A percentile compares a stretch with the other conserved stretches of the same genome.
These are phyloP conservation scores for Cercospora sojina DNA, from an alignment of 2,329 filamentous ascomycete genomes.

Conservation along the genomic window DNA sequence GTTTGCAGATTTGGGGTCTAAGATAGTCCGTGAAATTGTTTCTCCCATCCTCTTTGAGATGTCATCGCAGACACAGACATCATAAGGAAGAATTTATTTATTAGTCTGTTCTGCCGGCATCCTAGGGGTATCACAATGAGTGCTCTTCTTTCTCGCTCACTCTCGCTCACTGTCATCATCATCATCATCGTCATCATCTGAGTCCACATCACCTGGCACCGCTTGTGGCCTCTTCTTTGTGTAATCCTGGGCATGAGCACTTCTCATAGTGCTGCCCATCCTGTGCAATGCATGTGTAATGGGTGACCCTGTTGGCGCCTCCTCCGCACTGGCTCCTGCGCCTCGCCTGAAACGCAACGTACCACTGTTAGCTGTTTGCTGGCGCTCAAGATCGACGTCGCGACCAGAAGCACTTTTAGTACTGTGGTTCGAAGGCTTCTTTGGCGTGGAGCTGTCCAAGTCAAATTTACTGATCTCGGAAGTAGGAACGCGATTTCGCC, in stretches of 20 bases:
- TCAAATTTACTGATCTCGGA: constrained; percentile 15
- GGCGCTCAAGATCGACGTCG: constrained; percentile 14
- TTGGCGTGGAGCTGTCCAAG: neutral
- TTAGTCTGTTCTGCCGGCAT: neutral
- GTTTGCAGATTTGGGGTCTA: neutral
- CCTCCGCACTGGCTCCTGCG: constrained; percentile 5
- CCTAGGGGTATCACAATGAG: neutral
- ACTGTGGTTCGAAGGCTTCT: neutral
- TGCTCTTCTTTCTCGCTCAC: neutral
- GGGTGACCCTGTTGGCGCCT: constrained; percentile 16
- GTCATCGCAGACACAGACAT: neutral
- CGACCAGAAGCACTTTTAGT: constrained; percentile 10
- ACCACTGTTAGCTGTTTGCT: constrained; percentile 12
- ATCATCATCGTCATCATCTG: constrained; percentile 18
- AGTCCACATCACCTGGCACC: constrained; percentile 4
- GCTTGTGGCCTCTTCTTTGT: constrained; percentile 15
- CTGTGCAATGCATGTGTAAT: constrained; percentile 20
- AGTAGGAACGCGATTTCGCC: neutral
- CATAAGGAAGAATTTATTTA: neutral
- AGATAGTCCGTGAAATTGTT: neutral
- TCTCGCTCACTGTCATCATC: constrained; percentile 21
- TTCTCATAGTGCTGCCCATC: constrained; percentile 21
- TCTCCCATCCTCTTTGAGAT: neutral
- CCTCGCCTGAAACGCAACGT: constrained; percentile 8
- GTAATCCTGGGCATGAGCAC: constrained; percentile 21